Evolutionary conservation across 305 asterid species (phyloP).

Genomic region (Coffea humblotiana): DNA sequence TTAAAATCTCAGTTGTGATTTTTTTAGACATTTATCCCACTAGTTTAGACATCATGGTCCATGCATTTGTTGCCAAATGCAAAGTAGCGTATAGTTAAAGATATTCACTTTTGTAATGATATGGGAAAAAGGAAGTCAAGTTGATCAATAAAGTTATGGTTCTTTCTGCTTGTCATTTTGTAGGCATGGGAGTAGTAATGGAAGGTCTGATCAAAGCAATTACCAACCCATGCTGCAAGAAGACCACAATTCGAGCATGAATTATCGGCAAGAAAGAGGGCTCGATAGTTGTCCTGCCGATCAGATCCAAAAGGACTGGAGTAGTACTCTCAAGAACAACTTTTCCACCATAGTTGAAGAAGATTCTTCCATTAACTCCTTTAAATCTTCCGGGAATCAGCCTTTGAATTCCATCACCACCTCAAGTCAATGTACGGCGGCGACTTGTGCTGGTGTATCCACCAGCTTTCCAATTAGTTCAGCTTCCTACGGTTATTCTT

Average conservation of each 20-base stretch:
- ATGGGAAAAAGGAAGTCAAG: conserved; percentile 16
- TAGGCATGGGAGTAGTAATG: conserved; percentile 30
- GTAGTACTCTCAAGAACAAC: conserved; percentile 17
- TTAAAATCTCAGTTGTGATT: background rate
- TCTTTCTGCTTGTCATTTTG: conserved; percentile 32
- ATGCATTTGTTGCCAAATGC: conserved; percentile 12
- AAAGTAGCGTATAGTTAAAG: conserved; percentile 15
- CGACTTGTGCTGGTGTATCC: conserved; percentile 9
- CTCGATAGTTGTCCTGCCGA: conserved; percentile 14
- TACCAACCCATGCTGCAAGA: conserved; percentile 25
- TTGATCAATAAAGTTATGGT: conserved; percentile 21
- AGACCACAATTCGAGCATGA: conserved; percentile 28
- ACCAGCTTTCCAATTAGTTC: conserved; percentile 30
- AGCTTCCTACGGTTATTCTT: conserved; percentile 37
- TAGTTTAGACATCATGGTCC: conserved; percentile 14
- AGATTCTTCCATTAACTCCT: conserved; percentile 26
- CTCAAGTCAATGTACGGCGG: conserved; percentile 1
- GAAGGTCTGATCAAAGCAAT: conserved; percentile 25
- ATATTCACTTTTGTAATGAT: conserved; percentile 3
- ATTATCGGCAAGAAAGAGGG: conserved; percentile 32
- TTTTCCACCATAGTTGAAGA: conserved; percentile 22
- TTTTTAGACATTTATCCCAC: background rate
- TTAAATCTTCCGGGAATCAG: conserved; percentile 22
- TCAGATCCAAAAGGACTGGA: conserved; percentile 21
- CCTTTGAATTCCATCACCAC: conserved; percentile 19